Evolutionary conservation across 169 alveolate species (phyloP), one percentile per base, ranked within the genome.

Genomic region (Plasmodium billcollinsi): DNA sequence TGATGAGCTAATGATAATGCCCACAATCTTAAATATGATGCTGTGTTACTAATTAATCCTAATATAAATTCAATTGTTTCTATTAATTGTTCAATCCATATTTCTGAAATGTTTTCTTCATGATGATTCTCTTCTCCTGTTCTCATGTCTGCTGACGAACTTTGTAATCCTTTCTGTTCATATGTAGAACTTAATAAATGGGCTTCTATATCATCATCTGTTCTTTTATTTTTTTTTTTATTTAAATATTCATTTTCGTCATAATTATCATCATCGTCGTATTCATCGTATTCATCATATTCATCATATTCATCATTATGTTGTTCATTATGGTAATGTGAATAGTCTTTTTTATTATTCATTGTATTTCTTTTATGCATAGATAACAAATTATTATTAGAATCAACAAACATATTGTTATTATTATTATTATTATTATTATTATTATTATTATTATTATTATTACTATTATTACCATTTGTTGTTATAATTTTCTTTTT

Each of bases 1-100:
- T 98, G 99, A 94, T 99, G 99, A 0, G 99, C 99, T 75, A 99
- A 96, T 20, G 99, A 98, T 73, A 99, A 93, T 9, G 99, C 99
- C 99, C 99, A 98, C 74, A 97, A 95, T 88, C 99, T 98, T 86
- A 99, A 96, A 92, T 99, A 99, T 14, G 99, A 98, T 7, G 99
- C 99, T 12, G 99, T 99, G 94, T 99, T 99, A 56, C 99, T 98
- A 49, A 99, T 96, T 29, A 98, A 94, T 5, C 99, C 99, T 85
- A 99, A 96, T n/a, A 98, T 97, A 88, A 97, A 99, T 95, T 99
- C 99, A 50, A 99, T 99, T 9, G 99, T 98, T 93, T 99, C 99
- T 80, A 99, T 98, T 65, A 98, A 86, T 93, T 98, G 99, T 94
- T 98, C 99, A 39, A 98, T 98, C 90, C 97, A 98, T 50, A 97